Evolutionary conservation across 2,329 filamentous ascomycete species (phyloP), one percentile per base, ranked within the genome.

Genomic region (Fusarium ambrosium): DNA sequence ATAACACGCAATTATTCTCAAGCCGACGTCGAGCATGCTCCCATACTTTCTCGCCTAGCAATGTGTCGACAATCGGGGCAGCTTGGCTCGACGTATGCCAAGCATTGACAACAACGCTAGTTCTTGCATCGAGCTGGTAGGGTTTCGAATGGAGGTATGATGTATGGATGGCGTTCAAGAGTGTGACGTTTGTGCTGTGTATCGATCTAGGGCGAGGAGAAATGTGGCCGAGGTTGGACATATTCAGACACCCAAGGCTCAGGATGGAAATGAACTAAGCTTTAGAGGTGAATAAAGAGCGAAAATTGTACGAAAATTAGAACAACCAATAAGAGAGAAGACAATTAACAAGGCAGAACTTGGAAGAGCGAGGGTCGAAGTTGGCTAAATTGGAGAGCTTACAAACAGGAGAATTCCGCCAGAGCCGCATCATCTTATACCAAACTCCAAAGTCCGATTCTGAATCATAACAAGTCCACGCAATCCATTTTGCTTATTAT

Each of bases 21-120:
- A 97, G 97, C 85, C 97, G 91, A 72, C 97, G 92, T 77, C 96
- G 91, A 66, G 97, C 96, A 87, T 99, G 97, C 85, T 99, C 96
- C 96, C 97, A 99, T 4, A 95, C 95, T 81, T 94, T 91, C 62
- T 91, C 88, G 16, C 94, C 94, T 61, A 99, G 85, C 27, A 93
- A 90, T 37, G 90, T 85, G 83, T 99, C 97, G 48, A 98, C 90
- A 7, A 94, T 95, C 3, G 90, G 88, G 37, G 92, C 90, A 22
- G 89, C 86, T 76, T 93, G 93, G 34, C 90, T 88, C 20, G 94
- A 94, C 4, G 94, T 97, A 63, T 97, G 89, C 95, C 95, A 98
- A 66, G 95, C 98, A 85, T 98, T 98, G 77, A 98, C 95, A 0
- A 97, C 95, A 43, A 98, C 84, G 82, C 95, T 98, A 37, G 95